phyloP scores from a whole-genome alignment of 305 asterid species.

The Solanum hybrid region DNA sequence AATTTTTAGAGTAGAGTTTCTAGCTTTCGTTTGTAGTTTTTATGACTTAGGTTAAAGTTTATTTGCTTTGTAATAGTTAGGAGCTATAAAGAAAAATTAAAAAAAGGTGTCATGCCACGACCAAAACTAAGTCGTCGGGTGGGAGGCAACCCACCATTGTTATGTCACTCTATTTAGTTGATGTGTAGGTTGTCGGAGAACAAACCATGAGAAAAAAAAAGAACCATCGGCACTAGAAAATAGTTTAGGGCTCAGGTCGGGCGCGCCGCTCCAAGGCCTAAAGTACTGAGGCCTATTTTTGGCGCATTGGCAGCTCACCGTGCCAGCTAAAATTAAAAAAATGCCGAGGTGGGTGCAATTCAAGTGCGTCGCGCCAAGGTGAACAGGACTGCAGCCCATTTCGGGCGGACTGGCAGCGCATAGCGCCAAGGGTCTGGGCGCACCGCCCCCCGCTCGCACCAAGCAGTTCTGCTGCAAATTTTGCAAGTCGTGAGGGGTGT shows the following conservation, averaged over 20 bases:
- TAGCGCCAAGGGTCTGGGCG: not conserved
- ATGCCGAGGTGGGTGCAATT: not conserved
- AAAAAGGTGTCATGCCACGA: not conserved
- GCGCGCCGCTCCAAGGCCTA: not conserved
- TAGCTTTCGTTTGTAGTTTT: not conserved
- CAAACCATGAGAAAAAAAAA: not conserved
- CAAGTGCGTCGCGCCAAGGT: fast-evolving
- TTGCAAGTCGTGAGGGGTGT: not conserved
- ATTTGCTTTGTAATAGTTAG: not conserved
- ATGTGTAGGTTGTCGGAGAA: not conserved
- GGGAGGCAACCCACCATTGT: not conserved
- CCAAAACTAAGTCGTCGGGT: not conserved
- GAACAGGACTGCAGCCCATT: not conserved
- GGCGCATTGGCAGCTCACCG: not conserved
- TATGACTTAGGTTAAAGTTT: not conserved
- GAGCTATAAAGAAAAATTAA: not conserved
- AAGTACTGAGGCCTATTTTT: not conserved
- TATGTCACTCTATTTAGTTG: not conserved
- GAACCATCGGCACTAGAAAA: not conserved
- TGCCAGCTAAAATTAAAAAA: too few relatives aligned
- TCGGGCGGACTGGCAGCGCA: not conserved
- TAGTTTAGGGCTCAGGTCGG: not conserved
- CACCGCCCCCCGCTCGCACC: fast-evolving
- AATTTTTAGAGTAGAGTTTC: too few relatives aligned
- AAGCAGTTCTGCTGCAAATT: not conserved